Conservation (phyloP, 176 grass and related monocot genomes). For the Carex scoparia region DNA sequence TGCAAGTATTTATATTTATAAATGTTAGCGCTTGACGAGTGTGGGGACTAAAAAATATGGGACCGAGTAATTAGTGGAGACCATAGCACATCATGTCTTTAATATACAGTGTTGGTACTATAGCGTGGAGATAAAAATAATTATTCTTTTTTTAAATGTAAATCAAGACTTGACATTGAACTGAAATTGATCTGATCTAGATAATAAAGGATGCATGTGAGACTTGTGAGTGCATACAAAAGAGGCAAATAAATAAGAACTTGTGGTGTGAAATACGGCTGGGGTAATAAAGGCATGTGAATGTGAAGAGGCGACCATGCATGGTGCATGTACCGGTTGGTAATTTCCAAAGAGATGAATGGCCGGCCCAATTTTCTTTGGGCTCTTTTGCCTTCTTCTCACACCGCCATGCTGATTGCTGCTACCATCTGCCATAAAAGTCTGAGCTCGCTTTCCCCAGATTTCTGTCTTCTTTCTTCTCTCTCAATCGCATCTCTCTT, state of each 20-base stretch:
- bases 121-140: too few species aligned
- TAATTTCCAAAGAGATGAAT: neutral
- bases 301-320: neutral
- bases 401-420: neutral
- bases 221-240: neutral
- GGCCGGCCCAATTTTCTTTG: neutral
- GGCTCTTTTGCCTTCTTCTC: neutral
- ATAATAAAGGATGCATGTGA: neutral
- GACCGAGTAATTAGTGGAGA: too few species aligned
- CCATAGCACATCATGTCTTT: too few species aligned
- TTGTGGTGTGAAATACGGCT: neutral
- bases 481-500: neutral
- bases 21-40: too few species aligned
- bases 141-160: too few species aligned
- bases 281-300: slow-evolving; percentile 1
- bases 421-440: slow-evolving; percentile 14
- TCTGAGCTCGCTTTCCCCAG: slow-evolving; percentile 5
- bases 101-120: too few species aligned
- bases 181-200: too few species aligned
- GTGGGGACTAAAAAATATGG: too few species aligned
- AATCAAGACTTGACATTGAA: too few species aligned
- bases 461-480: slow-evolving; percentile 6
- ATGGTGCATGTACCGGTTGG: neutral
- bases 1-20: too few species aligned
- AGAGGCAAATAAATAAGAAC: neutral